Percentiles rank a stretch among this genome's conserved stretches.
Evolutionary conservation across 345 rosid species (phyloP).

Genomic region (Moringa oleifera): DNA sequence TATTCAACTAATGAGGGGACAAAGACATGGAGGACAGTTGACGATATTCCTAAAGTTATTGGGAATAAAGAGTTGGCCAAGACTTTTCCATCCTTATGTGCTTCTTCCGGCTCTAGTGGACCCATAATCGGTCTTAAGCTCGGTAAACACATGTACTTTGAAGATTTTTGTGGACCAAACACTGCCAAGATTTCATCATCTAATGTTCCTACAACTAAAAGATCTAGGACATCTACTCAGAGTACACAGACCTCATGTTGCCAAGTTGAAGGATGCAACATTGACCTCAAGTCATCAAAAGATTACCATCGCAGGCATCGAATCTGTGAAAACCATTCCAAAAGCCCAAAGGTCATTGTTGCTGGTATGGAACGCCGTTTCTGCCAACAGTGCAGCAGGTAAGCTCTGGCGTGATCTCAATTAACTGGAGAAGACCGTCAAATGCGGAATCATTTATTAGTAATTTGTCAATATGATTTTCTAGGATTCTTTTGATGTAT

Average conservation of each 20-base stretch:
- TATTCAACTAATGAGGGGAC: constrained; percentile 46
- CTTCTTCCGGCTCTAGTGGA: constrained; percentile 64
- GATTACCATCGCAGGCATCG: constrained; percentile 80
- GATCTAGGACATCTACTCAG: constrained; percentile 44
- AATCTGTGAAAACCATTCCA: constrained; percentile 80
- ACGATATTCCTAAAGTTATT: constrained; percentile 34
- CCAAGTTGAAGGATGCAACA: constrained; percentile 83
- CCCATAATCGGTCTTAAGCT: constrained; percentile 75
- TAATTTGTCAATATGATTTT: background rate
- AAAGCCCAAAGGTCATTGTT: constrained; percentile 67
- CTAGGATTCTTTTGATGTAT: constrained; percentile 3
- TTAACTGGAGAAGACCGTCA: background rate
- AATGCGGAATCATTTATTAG: too few species aligned
- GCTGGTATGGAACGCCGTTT: constrained; percentile 80
- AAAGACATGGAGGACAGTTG: constrained; percentile 35
- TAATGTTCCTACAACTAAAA: constrained; percentile 38
- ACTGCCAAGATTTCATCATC: constrained; percentile 38
- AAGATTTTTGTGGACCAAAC: constrained; percentile 49
- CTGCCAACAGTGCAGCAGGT: constrained; percentile 99
- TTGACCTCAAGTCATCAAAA: constrained; percentile 75
- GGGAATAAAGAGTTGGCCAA: constrained; percentile 27
- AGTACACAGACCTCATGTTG: constrained; percentile 37
- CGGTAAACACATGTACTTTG: constrained; percentile 66
- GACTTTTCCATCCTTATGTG: constrained; percentile 43
- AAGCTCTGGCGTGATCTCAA: constrained; percentile 9